Evolutionary conservation across 139 green algal species (phyloP).

Genomic region (Pedinophyceae sp.): DNA sequence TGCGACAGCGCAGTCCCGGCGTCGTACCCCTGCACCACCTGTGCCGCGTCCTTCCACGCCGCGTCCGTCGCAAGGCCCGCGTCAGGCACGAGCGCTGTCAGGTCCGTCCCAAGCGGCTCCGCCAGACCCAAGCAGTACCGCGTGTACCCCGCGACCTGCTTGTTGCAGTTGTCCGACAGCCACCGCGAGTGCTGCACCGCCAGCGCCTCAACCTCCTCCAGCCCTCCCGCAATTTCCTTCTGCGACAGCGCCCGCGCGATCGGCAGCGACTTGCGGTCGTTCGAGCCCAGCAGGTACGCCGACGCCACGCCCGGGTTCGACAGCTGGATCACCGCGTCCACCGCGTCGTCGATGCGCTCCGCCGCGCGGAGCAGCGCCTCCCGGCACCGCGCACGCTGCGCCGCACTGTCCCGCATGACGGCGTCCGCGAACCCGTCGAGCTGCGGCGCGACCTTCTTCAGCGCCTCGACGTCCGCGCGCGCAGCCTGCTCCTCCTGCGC

Average conservation of each 20-base stretch:
- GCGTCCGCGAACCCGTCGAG: background rate
- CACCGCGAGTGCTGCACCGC: conserved; percentile 53
- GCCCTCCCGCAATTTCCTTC: conserved; percentile 7
- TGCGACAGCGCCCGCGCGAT: conserved; percentile 9
- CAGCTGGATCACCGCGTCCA: conserved; percentile 56
- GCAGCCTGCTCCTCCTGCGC: conserved; percentile 13
- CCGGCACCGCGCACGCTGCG: conserved; percentile 9
- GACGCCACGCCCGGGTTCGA: conserved; percentile 43
- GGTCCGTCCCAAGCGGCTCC: conserved; percentile 8
- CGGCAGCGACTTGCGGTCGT: conserved; percentile 1
- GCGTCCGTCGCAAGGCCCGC: background rate
- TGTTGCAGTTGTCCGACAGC: conserved; percentile 53
- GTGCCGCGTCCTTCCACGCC: background rate
- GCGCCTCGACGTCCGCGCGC: conserved; percentile 3
- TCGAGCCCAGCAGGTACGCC: conserved; percentile 35
- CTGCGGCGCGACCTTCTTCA: conserved; percentile 7
- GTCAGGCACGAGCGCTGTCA: background rate
- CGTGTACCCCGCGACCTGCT: conserved; percentile 48
- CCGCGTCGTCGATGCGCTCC: conserved; percentile 18
- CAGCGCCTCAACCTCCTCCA: conserved; percentile 11
- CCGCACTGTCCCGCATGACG: conserved; percentile 13
- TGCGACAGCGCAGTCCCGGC: background rate
- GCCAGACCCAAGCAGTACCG: conserved; percentile 20
- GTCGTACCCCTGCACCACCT: background rate
- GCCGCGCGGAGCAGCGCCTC: conserved; percentile 10